These are phyloP conservation scores for Hirschioporus abietinus DNA, from an alignment of 768 basidiomycete species.

Conservation along the genomic window DNA sequence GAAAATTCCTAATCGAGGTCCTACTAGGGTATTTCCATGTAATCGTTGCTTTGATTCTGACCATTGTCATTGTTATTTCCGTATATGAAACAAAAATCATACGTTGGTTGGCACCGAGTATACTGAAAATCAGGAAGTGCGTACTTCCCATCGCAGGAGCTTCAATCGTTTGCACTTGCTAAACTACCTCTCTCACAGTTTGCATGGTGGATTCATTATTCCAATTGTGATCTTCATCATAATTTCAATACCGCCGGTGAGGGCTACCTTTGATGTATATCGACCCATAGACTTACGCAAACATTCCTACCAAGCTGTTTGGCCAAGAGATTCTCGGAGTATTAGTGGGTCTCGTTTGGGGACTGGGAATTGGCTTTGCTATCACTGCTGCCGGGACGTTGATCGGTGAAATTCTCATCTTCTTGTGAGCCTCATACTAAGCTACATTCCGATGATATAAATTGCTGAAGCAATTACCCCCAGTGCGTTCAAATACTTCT, in stretches of 20 bases:
- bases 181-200: background rate
- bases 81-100: slow-evolving; percentile 72
- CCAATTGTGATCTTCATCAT: slow-evolving; percentile 79
- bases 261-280: slow-evolving; percentile 13
- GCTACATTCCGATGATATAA: slow-evolving; percentile 24
- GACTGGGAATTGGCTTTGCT: slow-evolving; percentile 78
- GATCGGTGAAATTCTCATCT: slow-evolving; percentile 83
- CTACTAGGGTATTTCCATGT: background rate
- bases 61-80: slow-evolving; percentile 46
- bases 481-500: slow-evolving; percentile 35
- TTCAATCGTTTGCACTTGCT: background rate
- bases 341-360: slow-evolving; percentile 88
- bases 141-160: slow-evolving; percentile 14
- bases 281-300: no score
- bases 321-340: slow-evolving; percentile 91
- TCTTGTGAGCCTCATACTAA: slow-evolving; percentile 50
- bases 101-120: slow-evolving; percentile 57
- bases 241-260: slow-evolving; percentile 78
- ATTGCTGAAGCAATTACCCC: background rate
- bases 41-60: slow-evolving; percentile 35
- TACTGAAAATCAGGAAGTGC: slow-evolving; percentile 59
- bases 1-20: background rate
- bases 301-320: slow-evolving; percentile 50
- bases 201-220: slow-evolving; percentile 16
- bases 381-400: slow-evolving; percentile 84